phyloP scores from a whole-genome alignment of 805 yeast species.

The Tetrapisispora taiwanensis region DNA sequence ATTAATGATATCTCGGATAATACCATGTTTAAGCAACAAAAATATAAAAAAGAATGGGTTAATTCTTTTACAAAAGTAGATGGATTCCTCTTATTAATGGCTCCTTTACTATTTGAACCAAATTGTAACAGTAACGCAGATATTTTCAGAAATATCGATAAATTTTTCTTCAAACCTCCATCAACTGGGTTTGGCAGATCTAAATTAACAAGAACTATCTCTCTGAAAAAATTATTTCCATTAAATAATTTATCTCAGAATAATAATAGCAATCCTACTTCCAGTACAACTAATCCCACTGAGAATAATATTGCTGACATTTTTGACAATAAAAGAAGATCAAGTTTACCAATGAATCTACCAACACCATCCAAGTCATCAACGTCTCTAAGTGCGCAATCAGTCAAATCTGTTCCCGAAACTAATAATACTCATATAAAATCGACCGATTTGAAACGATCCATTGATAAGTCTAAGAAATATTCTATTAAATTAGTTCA shows the following conservation, averaged over 20 bases:
- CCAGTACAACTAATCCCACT: neutral
- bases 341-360: constrained; percentile 1
- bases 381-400: constrained; percentile 1
- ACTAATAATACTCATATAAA: neutral
- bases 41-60: constrained; percentile 6
- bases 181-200: neutral
- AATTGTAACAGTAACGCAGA: constrained; percentile 4
- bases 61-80: constrained; percentile 9
- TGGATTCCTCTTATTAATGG: constrained; percentile 1
- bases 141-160: constrained; percentile 9
- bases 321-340: neutral
- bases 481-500: constrained; percentile 10
- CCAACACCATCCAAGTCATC: constrained; percentile 1
- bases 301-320: neutral
- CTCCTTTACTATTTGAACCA: constrained; percentile 2
- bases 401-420: neutral
- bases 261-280: neutral
- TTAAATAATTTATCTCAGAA: neutral
- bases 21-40: constrained; percentile 1
- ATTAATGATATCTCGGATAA: constrained; percentile 1
- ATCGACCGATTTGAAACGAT: neutral
- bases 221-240: constrained; percentile 8
- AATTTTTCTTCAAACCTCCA: constrained; percentile 4
- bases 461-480: constrained; percentile 4
- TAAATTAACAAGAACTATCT: constrained; percentile 6